Base-by-base conservation (phyloP, 2,329 filamentous ascomycete species). In the Colletotrichum endophyticum region DNA sequence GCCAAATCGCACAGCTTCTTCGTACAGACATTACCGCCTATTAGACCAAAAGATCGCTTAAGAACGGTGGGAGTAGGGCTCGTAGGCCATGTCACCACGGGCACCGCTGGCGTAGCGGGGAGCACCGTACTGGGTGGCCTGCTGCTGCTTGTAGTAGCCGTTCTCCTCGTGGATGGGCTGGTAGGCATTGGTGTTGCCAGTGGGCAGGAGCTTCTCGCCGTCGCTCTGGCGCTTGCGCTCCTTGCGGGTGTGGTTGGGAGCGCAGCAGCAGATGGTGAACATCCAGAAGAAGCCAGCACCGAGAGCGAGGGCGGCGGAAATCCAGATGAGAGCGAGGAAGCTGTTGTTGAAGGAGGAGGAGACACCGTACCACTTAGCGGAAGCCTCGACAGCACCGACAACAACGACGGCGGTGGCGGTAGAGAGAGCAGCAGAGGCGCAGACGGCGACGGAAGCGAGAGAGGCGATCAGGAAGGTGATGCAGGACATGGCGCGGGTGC, bases 251-350 rank as follows among this genome's bases (percentile, higher is more conserved):
- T 83, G 84, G 80, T 83, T 84, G 79, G 87, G 86, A 73, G 91
- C 92, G 89, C 96, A 98, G 92, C 96, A 99, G 93, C 96, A 99
- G 81, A 94, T 91, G 85, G 93, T 95, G 84, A 98, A 92, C 82
- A 96, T 87, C 96, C 97, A 99, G 93, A 99, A 98, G 83, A 98
- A 86, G 78, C 91, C 92, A 9, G 94, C 94, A 57, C 85, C 95
- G 39, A 97, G 83, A 77, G 94, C 93, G 83, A 98, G 96, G 32
- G 91, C 94, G 53, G 94, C 93, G 59, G 93, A 93, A 76, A 99
- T 88, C 95, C 96, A 98, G 80, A 94, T 91, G 25, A 92, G 87
- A 44, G 90, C 90, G 71, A 97, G 92, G 87, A 94, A 96, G 75
- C 89, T 87, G 34, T 84, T 91, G 86, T 96, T 94, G 83, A 98